A percentile compares a stretch with the other conserved stretches of the same genome.
phyloP scores from a whole-genome alignment of 2,329 filamentous ascomycete genomes.

The Herpotrichia juniperi region DNA sequence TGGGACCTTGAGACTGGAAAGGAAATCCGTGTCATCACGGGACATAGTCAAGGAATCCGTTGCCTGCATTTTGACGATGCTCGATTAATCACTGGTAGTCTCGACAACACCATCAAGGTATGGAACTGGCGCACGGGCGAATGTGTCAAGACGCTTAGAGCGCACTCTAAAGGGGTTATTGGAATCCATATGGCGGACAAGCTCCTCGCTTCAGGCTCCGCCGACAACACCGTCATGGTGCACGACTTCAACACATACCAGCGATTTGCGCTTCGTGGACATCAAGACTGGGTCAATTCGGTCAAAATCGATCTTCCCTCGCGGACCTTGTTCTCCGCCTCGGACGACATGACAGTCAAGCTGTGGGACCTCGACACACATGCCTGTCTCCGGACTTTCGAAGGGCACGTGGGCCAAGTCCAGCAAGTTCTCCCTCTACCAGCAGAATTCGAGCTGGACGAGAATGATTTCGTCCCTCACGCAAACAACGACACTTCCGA shows the following conservation, averaged over 20 bases:
- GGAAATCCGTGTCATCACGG: constrained; percentile 81
- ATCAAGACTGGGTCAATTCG: constrained; percentile 96
- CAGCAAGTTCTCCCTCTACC: constrained; percentile 89
- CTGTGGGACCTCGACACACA: constrained; percentile 92
- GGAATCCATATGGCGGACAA: constrained; percentile 86
- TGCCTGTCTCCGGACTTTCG: constrained; percentile 75
- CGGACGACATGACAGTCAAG: constrained; percentile 89
- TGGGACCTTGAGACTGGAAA: constrained; percentile 92
- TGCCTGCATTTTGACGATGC: constrained; percentile 92
- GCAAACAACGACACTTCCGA: constrained; percentile 59
- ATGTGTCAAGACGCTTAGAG: constrained; percentile 79
- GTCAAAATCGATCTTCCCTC: constrained; percentile 84
- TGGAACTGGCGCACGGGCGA: constrained; percentile 97
- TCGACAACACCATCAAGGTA: constrained; percentile 86
- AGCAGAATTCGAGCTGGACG: constrained; percentile 87
- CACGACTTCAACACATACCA: constrained; percentile 90
- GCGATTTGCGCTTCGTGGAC: constrained; percentile 79
- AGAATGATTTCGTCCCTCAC: constrained; percentile 62
- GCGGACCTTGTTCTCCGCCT: constrained; percentile 88
- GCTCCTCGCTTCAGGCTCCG: constrained; percentile 84
- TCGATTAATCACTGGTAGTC: constrained; percentile 87
- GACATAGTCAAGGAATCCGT: constrained; percentile 83
- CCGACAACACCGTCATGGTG: constrained; percentile 87
- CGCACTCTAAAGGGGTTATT: constrained; percentile 83
- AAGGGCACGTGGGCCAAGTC: constrained; percentile 92